These are phyloP conservation scores for Neonectria coccinea DNA, from an alignment of 2,329 filamentous ascomycete genomes.

Conservation along the genomic window DNA sequence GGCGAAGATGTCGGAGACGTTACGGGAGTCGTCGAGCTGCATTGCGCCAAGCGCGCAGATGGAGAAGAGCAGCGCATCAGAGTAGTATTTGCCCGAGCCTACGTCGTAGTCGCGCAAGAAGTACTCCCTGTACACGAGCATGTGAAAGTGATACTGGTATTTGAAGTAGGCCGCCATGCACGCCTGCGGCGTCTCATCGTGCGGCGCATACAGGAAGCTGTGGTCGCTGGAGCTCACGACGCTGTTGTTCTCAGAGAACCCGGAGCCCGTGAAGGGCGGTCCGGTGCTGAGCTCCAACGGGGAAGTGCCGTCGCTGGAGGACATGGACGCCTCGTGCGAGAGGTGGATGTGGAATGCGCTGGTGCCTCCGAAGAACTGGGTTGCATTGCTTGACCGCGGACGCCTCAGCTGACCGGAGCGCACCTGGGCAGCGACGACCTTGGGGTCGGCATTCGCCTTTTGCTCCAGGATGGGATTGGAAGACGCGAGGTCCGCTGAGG, in stretches of 20 bases:
- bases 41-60: constrained; percentile 63
- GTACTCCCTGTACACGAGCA: constrained; percentile 63
- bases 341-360: constrained; percentile 58
- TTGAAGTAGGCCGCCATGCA: constrained; percentile 63
- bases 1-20: constrained; percentile 58
- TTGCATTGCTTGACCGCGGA: constrained; percentile 54
- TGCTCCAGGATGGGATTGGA: constrained; percentile 34
- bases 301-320: constrained; percentile 27
- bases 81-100: constrained; percentile 61
- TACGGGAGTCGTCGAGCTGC: constrained; percentile 55
- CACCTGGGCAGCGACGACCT: constrained; percentile 48
- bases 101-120: constrained; percentile 63
- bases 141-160: constrained; percentile 61
- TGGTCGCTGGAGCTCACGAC: constrained; percentile 37
- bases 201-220: constrained; percentile 54
- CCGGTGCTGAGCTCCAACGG: constrained; percentile 31
- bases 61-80: constrained; percentile 60
- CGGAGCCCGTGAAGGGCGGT: constrained; percentile 23
- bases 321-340: constrained; percentile 45
- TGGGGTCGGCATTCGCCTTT: constrained; percentile 46
- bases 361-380: constrained; percentile 62
- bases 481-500: constrained; percentile 30
- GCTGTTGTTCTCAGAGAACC: constrained; percentile 25
- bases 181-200: constrained; percentile 57
- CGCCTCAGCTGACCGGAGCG: constrained; percentile 53